These are phyloP conservation scores for Calendula officinalis DNA, from an alignment of 129 eudicot genomes.

Conservation along the genomic window DNA sequence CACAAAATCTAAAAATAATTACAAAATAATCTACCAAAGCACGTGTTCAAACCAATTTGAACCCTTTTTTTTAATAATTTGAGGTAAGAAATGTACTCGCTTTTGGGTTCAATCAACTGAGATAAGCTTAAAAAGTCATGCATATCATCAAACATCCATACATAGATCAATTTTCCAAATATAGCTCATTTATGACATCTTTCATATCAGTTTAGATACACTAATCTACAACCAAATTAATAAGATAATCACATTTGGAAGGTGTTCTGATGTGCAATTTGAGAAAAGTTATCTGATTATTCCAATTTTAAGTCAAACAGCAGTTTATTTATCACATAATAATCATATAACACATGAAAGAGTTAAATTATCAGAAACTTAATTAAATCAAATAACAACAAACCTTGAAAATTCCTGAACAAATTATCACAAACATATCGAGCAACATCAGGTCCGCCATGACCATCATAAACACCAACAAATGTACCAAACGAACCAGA, in stretches of 20 bases:
- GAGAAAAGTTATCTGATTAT: neutral
- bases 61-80: slow-evolving; percentile 1
- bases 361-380: neutral
- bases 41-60: slow-evolving; percentile 5
- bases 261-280: neutral
- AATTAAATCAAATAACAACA: slow-evolving; percentile 6
- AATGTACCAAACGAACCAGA: slow-evolving; percentile 61
- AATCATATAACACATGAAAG: no score
- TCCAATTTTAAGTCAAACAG: slow-evolving; percentile 1
- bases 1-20: slow-evolving; percentile 42
- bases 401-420: slow-evolving; percentile 58
- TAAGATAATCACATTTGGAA: neutral
- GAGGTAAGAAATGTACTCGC: neutral
- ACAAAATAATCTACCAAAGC: slow-evolving; percentile 23
- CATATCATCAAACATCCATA: slow-evolving; percentile 1
- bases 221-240: slow-evolving; percentile 9
- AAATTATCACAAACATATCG: slow-evolving; percentile 58
- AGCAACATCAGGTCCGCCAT: slow-evolving; percentile 66
- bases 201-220: neutral
- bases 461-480: slow-evolving; percentile 81
- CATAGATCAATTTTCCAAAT: neutral
- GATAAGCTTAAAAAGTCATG: neutral
- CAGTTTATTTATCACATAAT: no score
- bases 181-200: neutral
- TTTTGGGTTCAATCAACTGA: slow-evolving; percentile 13